Conservation (phyloP, 1,139 yeast species). For the Taphrina deformans region DNA sequence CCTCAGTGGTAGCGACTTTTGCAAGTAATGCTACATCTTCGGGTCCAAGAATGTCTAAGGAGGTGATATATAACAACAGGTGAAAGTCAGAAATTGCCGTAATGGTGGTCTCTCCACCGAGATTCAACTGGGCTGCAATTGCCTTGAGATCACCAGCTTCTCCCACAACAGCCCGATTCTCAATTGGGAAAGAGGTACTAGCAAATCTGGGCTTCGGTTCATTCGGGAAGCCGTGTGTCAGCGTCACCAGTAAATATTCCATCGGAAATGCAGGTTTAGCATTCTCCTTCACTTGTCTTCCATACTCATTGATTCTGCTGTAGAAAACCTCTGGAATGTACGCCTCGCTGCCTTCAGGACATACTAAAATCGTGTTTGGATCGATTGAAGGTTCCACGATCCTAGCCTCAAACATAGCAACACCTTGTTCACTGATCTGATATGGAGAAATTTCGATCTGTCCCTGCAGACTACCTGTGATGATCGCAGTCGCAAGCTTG, state of each 20-base stretch:
- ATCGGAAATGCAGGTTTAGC: conserved; percentile 97
- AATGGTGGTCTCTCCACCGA: conserved; percentile 44
- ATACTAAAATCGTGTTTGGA: conserved; percentile 82
- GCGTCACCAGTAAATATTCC: conserved; percentile 81
- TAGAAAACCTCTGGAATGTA: conserved; percentile 95
- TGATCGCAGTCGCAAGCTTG: conserved; percentile 87
- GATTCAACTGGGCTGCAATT: conserved; percentile 53
- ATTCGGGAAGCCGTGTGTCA: conserved; percentile 87
- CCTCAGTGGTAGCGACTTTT: conserved; percentile 46
- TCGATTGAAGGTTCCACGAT: conserved; percentile 84
- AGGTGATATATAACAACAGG: conserved; percentile 56
- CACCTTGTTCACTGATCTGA: conserved; percentile 86
- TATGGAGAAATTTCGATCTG: conserved; percentile 89
- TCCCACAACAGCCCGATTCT: conserved; percentile 53
- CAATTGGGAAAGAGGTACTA: conserved; percentile 37
- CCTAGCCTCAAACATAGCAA: conserved; percentile 83
- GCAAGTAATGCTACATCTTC: conserved; percentile 31
- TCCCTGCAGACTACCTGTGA: conserved; percentile 80
- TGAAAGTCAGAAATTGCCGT: conserved; percentile 69
- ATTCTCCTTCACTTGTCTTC: conserved; percentile 76
- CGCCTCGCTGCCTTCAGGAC: conserved; percentile 56
- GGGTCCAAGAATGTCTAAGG: conserved; percentile 29
- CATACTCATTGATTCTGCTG: conserved; percentile 82
- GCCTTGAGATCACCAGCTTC: conserved; percentile 64
- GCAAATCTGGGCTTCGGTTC: conserved; percentile 34